phyloP scores from a whole-genome alignment of 179 eudicot species.

The Spinacia oleracea region DNA sequence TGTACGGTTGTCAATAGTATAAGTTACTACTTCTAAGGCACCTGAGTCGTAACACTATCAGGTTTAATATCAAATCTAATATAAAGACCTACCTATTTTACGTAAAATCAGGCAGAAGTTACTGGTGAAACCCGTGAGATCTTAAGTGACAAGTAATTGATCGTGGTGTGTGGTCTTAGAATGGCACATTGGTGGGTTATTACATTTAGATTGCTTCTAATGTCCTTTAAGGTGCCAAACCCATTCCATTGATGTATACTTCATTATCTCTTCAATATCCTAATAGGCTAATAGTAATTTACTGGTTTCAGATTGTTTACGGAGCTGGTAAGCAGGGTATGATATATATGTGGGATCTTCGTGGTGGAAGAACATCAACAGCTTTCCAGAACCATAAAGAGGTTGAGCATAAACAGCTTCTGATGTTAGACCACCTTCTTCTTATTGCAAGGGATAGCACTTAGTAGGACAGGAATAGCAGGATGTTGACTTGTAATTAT shows the following conservation, averaged over 20 bases:
- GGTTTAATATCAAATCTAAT: background rate
- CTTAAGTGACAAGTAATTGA: background rate
- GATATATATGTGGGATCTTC: constrained; percentile 86
- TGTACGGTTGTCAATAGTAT: background rate
- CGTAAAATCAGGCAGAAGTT: constrained; percentile 3
- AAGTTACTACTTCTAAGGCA: background rate
- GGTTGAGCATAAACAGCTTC: constrained; percentile 38
- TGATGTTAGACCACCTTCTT: no score
- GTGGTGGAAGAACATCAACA: constrained; percentile 84
- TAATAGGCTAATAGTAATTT: constrained; percentile 2
- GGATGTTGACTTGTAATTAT: no score
- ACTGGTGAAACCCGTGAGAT: background rate
- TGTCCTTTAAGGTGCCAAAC: background rate
- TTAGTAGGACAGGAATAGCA: no score
- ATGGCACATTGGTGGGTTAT: background rate
- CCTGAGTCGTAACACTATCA: background rate
- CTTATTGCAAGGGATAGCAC: no score
- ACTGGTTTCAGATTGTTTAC: constrained; percentile 52
- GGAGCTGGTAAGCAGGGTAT: constrained; percentile 79
- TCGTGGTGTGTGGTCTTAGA: background rate
- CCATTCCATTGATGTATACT: background rate
- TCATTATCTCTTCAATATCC: background rate
- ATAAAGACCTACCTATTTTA: background rate
- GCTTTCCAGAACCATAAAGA: constrained; percentile 75
- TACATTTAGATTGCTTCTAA: background rate